These are phyloP conservation scores for Phytopythium montanum DNA, from an alignment of 352 stramenopile species.

Conservation along the genomic window DNA sequence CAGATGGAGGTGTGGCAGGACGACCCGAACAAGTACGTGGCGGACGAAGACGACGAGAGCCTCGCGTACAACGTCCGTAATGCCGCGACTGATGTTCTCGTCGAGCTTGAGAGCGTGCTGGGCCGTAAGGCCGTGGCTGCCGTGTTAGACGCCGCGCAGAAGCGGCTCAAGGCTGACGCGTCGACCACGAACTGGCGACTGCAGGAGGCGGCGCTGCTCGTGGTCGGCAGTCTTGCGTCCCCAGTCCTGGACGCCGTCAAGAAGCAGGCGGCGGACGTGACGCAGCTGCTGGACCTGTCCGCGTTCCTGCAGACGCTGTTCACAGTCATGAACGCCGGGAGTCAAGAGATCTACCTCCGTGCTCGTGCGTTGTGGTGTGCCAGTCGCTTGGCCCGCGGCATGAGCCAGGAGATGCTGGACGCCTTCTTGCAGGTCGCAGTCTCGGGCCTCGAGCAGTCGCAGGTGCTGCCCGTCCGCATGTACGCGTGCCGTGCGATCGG, in stretches of 20 bases:
- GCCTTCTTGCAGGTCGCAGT: constrained; percentile 71
- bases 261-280: constrained; percentile 45
- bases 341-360: constrained; percentile 71
- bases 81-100: constrained; percentile 56
- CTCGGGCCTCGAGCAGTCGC: constrained; percentile 60
- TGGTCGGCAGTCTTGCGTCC: constrained; percentile 59
- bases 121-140: constrained; percentile 58
- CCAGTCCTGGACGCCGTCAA: constrained; percentile 54
- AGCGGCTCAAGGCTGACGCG: constrained; percentile 47
- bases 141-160: constrained; percentile 51
- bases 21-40: constrained; percentile 82
- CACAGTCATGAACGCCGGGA: constrained; percentile 63
- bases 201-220: constrained; percentile 70
- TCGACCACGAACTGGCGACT: constrained; percentile 52
- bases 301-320: constrained; percentile 75
- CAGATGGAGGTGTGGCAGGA: constrained; percentile 77
- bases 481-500: constrained; percentile 77
- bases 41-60: constrained; percentile 82
- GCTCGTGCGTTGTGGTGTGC: constrained; percentile 80
- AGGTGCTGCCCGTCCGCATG: constrained; percentile 73
- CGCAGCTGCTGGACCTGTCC: constrained; percentile 46
- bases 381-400: constrained; percentile 61
- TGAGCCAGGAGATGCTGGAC: constrained; percentile 70
- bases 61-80: constrained; percentile 78
- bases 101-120: constrained; percentile 60